Evolutionary conservation across 768 basidiomycete species (phyloP).

Genomic region (Pulveroboletus frians): DNA sequence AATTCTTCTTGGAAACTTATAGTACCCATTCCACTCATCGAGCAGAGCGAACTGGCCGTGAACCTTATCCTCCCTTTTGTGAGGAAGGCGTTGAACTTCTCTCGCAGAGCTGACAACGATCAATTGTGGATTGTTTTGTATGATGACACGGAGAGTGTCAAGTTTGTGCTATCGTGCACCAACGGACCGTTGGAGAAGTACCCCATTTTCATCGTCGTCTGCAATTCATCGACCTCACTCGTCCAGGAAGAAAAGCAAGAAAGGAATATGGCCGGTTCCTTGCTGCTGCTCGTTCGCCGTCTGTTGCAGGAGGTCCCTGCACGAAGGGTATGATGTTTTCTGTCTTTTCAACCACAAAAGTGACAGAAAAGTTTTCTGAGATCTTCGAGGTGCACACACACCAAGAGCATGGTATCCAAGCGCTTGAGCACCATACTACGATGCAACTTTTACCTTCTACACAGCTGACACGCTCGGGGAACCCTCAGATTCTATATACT

Average conservation of each 20-base stretch:
- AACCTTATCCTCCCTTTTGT: slow-evolving; percentile 42
- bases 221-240: slow-evolving; percentile 12
- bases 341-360: slow-evolving; percentile 50
- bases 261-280: background rate
- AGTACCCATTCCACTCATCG: background rate
- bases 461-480: slow-evolving; percentile 38
- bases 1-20: too few relatives aligned
- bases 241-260: slow-evolving; percentile 7
- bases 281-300: slow-evolving; percentile 8
- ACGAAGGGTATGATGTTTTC: slow-evolving; percentile 45
- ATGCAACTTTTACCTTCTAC: slow-evolving; percentile 54
- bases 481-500: background rate
- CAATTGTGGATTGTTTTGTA: slow-evolving; percentile 33
- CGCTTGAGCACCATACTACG: slow-evolving; percentile 50
- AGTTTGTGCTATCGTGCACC: slow-evolving; percentile 8
- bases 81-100: slow-evolving; percentile 19
- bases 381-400: slow-evolving; percentile 38
- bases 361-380: slow-evolving; percentile 42
- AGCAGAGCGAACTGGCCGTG: slow-evolving; percentile 27
- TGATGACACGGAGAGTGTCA: slow-evolving; percentile 12
- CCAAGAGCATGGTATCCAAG: slow-evolving; percentile 16
- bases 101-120: background rate
- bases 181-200: background rate
- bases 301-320: slow-evolving; percentile 12
- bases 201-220: slow-evolving; percentile 14